Evolutionary conservation across 345 rosid genomes (phyloP).

Genomic region (Carallia brachiata): DNA sequence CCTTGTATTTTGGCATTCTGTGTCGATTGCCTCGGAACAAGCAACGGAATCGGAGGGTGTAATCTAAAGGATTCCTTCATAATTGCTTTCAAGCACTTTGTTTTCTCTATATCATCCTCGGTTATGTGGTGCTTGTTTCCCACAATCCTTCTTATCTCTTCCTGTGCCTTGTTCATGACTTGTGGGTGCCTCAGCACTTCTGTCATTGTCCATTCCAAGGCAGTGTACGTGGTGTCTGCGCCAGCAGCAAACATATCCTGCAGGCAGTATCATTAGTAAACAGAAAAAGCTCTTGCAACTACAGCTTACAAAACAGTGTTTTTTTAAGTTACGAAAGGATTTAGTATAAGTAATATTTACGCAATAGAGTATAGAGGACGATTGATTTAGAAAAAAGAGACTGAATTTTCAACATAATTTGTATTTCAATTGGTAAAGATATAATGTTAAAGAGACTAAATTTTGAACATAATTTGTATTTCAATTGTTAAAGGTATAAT

Average conservation of each 20-base stretch:
- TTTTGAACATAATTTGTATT: too few relatives aligned
- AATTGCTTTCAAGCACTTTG: slow-evolving; percentile 37
- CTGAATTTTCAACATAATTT: too few relatives aligned
- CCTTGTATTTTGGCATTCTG: slow-evolving; percentile 27
- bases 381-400: too few relatives aligned
- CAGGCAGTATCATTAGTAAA: neutral
- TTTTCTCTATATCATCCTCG: slow-evolving; percentile 28
- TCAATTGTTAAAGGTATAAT: too few relatives aligned
- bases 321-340: too few relatives aligned
- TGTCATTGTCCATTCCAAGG: slow-evolving; percentile 47
- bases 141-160: slow-evolving; percentile 23
- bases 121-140: slow-evolving; percentile 13
- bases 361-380: too few relatives aligned
- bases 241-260: slow-evolving; percentile 49
- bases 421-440: neutral
- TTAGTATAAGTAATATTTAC: too few relatives aligned
- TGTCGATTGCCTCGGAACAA: slow-evolving; percentile 30
- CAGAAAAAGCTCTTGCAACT: too few relatives aligned
- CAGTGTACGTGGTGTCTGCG: slow-evolving; percentile 32
- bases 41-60: slow-evolving; percentile 43
- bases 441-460: too few relatives aligned
- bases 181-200: slow-evolving; percentile 39
- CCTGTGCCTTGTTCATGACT: slow-evolving; percentile 28
- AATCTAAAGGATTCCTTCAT: slow-evolving; percentile 42
- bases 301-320: too few relatives aligned